A percentile compares a stretch with the other conserved stretches of the same genome.
phyloP scores from a whole-genome alignment of 2,329 filamentous ascomycete species.

The Nigrograna mackinnonii region DNA sequence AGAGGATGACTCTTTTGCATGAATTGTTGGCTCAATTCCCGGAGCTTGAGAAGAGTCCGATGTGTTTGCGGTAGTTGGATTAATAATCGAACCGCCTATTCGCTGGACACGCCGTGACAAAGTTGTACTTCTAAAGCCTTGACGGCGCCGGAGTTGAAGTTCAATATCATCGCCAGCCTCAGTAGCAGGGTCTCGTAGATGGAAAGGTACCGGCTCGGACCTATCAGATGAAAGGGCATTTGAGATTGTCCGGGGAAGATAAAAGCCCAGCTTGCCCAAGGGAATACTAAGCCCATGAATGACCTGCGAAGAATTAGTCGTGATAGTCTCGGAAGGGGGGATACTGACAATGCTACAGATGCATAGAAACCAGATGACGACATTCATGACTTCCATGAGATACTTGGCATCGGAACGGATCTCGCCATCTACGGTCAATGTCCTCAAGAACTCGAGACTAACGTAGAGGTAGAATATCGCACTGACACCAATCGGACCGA shows the following conservation, averaged over 20 bases:
- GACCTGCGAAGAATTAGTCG: slow-evolving; percentile 50
- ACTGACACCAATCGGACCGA: slow-evolving; percentile 88
- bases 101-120: neutral
- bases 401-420: slow-evolving; percentile 67
- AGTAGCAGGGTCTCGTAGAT: too few species aligned
- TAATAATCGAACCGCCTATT: neutral
- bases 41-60: too few species aligned
- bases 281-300: slow-evolving; percentile 85
- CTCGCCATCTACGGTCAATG: slow-evolving; percentile 61
- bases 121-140: neutral
- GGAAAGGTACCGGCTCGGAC: slow-evolving; percentile 30
- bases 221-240: slow-evolving; percentile 39
- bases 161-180: too few species aligned
- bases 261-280: slow-evolving; percentile 66
- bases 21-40: too few species aligned
- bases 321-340: neutral
- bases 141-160: neutral
- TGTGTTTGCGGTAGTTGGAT: too few species aligned
- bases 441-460: slow-evolving; percentile 71
- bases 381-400: slow-evolving; percentile 67
- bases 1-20: too few species aligned
- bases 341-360: slow-evolving; percentile 78
- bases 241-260: slow-evolving; percentile 67
- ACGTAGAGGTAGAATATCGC: slow-evolving; percentile 90
- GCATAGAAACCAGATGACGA: slow-evolving; percentile 85